These are phyloP conservation scores for Xylaria sp. DNA, from an alignment of 2,329 filamentous ascomycete genomes.

Conservation along the genomic window DNA sequence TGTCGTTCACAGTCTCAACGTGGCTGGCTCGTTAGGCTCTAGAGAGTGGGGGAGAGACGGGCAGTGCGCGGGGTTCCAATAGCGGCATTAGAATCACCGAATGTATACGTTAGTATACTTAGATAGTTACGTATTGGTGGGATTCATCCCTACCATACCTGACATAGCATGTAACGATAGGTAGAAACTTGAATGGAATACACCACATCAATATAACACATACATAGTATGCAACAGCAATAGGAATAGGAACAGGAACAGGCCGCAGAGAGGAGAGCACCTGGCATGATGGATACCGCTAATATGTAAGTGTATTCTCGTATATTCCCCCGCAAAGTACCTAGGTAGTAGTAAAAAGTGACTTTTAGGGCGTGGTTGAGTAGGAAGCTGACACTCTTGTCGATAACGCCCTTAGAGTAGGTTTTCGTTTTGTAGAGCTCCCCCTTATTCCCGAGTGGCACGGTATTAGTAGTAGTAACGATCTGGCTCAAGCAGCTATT, in stretches of 20 bases:
- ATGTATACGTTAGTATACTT: not conserved
- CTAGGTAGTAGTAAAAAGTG: not conserved
- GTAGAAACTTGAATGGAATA: not conserved
- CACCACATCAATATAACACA: not conserved
- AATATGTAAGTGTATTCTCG: slow-evolving; percentile 14
- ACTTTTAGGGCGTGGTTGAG: not conserved
- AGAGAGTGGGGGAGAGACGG: slow-evolving; percentile 39
- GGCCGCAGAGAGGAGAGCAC: not conserved
- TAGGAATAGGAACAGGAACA: too few relatives aligned
- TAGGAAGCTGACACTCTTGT: too few relatives aligned
- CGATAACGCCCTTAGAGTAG: too few relatives aligned
- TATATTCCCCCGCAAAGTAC: slow-evolving; percentile 2
- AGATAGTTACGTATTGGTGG: not conserved
- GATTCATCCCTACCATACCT: too few relatives aligned
- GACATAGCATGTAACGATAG: too few relatives aligned
- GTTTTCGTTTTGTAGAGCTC: too few relatives aligned
- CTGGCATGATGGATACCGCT: not conserved
- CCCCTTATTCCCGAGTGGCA: too few relatives aligned
- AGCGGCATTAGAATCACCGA: slow-evolving; percentile 22
- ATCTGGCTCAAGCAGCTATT: too few relatives aligned
- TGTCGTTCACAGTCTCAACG: not conserved
- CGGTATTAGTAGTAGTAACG: too few relatives aligned
- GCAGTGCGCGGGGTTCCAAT: slow-evolving; percentile 44
- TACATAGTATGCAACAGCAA: not conserved
- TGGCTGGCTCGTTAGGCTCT: not conserved